These are phyloP conservation scores for Solanum medicagineum DNA, from an alignment of 257 asterid species.

Conservation along the genomic window DNA sequence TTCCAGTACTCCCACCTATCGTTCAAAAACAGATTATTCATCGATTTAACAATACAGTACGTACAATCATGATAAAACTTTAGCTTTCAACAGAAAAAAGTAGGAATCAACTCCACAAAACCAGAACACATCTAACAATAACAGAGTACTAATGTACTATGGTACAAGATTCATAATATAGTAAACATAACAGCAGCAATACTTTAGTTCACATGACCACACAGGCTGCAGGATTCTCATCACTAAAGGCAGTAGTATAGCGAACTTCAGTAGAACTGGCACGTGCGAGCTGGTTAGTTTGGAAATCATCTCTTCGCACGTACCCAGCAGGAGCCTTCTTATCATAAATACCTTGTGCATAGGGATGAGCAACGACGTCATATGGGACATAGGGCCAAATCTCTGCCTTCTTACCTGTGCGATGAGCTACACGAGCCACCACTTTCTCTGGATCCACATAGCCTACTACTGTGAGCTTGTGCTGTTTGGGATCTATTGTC, in stretches of 20 bases:
- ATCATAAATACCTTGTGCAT: conserved; percentile 78
- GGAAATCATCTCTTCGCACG: conserved; percentile 36
- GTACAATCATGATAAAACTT: neutral
- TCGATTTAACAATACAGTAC: neutral
- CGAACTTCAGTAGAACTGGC: conserved; percentile 91
- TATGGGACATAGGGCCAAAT: conserved; percentile 96
- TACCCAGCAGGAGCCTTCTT: conserved; percentile 94
- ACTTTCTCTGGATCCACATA: conserved; percentile 82
- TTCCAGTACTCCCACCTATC: neutral
- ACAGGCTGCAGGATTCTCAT: conserved; percentile 78
- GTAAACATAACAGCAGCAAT: neutral
- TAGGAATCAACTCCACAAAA: neutral
- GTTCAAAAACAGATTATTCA: neutral
- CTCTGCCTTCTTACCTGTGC: conserved; percentile 92
- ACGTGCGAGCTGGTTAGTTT: conserved; percentile 49
- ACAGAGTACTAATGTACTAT: neutral
- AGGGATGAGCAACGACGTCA: conserved; percentile 86
- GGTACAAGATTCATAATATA: neutral
- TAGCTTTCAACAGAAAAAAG: neutral
- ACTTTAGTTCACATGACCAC: conserved; percentile 52
- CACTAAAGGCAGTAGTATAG: conserved; percentile 96
- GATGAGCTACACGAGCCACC: conserved; percentile 72
- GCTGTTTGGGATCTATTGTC: conserved; percentile 56
- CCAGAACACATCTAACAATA: neutral
- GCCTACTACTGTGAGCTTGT: conserved; percentile 84